Conservation (phyloP, 352 stramenopile species). For the Phytophthora lateralis region DNA sequence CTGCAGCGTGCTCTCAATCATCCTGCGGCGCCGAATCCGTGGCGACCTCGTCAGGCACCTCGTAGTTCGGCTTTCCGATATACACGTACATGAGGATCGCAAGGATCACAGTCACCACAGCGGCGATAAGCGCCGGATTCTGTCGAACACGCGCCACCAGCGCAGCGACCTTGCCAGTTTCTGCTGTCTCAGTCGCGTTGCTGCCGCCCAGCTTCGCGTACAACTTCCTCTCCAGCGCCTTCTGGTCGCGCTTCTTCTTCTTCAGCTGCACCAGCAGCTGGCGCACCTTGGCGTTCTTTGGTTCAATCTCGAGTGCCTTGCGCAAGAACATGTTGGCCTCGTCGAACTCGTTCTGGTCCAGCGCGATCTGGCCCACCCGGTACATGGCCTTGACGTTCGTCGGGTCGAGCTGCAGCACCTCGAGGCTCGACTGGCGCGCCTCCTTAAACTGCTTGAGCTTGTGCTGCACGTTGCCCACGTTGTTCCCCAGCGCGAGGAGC, state of each 20-base stretch:
- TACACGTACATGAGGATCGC: constrained; percentile 68
- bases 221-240: constrained; percentile 63
- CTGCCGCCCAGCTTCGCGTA: constrained; percentile 65
- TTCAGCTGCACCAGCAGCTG: constrained; percentile 68
- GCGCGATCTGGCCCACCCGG: constrained; percentile 66
- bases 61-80: constrained; percentile 60
- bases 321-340: constrained; percentile 64
- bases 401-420: constrained; percentile 76
- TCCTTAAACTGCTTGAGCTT: constrained; percentile 78
- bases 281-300: constrained; percentile 68
- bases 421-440: constrained; percentile 73
- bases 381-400: constrained; percentile 86
- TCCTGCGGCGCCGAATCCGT: not conserved
- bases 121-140: constrained; percentile 47
- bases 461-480: constrained; percentile 85
- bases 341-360: constrained; percentile 78
- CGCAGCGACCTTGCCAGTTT: constrained; percentile 11
- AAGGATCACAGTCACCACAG: constrained; percentile 52
- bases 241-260: constrained; percentile 70
- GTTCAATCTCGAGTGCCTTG: constrained; percentile 68
- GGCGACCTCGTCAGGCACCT: constrained; percentile 7
- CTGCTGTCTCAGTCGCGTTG: constrained; percentile 16
- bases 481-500: constrained; percentile 80
- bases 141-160: constrained; percentile 35
- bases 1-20: constrained; percentile 1